Evolutionary conservation across 1,139 yeast species (phyloP), one percentile per base, ranked within the genome.

Genomic region (Kurtzmaniella quercitrusa): DNA sequence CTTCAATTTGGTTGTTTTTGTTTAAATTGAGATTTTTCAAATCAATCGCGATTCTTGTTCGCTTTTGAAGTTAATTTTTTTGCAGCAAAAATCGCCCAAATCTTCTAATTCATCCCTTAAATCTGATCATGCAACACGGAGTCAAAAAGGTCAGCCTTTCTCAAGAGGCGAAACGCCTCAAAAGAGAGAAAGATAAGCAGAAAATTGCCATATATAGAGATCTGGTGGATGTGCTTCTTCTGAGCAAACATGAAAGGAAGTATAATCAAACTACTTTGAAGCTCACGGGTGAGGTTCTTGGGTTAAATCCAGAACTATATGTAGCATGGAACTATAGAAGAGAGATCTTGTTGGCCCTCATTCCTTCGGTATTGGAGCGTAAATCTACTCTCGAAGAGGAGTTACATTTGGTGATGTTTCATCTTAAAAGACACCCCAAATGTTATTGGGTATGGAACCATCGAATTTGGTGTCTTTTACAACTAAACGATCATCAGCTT

Each of bases 361-460:
- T 72, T 41, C 47, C 53, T 19, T 23, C 40, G 1, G 38, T 43
- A 6, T 42, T 58, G 25, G 58, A 63, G 9, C 47, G 50, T 10
- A 68, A 64, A 47, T 58, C 60, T 9, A 57, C 75, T 21, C 69
- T 91, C 50, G 70, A 69, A 7, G 62, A 68, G 2, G 98, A 93
- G 53, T 68, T 93, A 42, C 56, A 66, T 33, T 79, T 88, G 55
- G 73, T 82, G 1, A 71, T 85, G 68, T 62, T 64, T 1, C 75
- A 81, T 51, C 66, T 93, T 54, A 78, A 77, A 46, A 63, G 73
- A 46, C 83, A 66, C 51, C 98, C 99, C 2, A 93, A 93, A 60
- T 87, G 91, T 34, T 93, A 93, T 60, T 91, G 98, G 96, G 83
- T 93, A 16, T 93, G 98, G 97, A 86, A 85, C 56, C 98, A 93